A percentile compares a stretch with the other conserved stretches of the same genome.
phyloP scores from a whole-genome alignment of 257 asterid genomes.

The Ilex asprella region DNA sequence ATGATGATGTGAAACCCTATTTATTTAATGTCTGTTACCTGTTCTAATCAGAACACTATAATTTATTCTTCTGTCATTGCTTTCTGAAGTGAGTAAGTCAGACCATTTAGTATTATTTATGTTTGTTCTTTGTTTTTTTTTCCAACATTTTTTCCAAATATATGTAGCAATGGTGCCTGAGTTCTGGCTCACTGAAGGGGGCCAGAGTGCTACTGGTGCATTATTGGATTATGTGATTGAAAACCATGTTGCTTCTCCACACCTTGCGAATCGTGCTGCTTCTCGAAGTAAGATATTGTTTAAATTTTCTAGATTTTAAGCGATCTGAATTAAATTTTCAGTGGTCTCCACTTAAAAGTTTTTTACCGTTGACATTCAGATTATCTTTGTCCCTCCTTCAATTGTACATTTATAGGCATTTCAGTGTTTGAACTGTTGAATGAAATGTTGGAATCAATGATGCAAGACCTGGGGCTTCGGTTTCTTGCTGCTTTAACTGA shows the following conservation, averaged over 20 bases:
- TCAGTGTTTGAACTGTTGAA: conserved; percentile 76
- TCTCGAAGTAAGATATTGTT: conserved; percentile 56
- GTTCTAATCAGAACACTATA: too few relatives aligned
- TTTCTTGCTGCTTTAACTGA: conserved; percentile 77
- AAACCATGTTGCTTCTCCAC: conserved; percentile 77
- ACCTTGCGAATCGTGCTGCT: conserved; percentile 85
- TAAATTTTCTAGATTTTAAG: not conserved
- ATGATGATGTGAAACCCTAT: too few relatives aligned
- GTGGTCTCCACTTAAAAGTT: not conserved
- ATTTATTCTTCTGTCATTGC: too few relatives aligned
- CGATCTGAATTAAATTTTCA: not conserved
- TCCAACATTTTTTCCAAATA: conserved; percentile 21
- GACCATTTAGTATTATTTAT: too few relatives aligned
- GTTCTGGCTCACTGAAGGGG: conserved; percentile 99
- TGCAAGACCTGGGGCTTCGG: conserved; percentile 51
- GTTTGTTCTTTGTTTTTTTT: conserved; percentile 1
- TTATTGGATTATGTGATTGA: conserved; percentile 72
- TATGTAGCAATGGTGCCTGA: conserved; percentile 88
- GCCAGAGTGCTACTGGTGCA: conserved; percentile 97
- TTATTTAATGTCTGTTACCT: too few relatives aligned
- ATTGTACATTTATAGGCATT: conserved; percentile 36
- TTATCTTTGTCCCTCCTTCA: not conserved
- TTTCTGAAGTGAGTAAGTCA: too few relatives aligned
- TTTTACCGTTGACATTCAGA: not conserved
- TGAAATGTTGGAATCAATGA: conserved; percentile 61